phyloP scores from a whole-genome alignment of 2,329 filamentous ascomycete species.

The Paraphaeosphaeria minitans region DNA sequence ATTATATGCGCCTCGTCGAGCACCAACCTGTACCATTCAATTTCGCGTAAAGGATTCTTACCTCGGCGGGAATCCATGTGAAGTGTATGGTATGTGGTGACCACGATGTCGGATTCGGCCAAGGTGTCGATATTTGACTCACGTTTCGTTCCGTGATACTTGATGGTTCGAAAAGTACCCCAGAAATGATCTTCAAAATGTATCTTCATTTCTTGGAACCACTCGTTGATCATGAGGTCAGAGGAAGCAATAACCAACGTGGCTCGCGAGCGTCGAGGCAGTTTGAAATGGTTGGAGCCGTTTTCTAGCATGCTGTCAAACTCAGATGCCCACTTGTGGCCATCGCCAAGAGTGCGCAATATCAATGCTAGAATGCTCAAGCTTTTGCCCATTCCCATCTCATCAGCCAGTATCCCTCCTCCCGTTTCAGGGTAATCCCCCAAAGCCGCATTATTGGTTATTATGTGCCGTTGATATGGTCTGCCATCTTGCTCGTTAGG shows the following conservation, averaged over 20 bases:
- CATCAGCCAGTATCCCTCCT: slow-evolving; percentile 62
- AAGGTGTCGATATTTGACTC: slow-evolving; percentile 15
- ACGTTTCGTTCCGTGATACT: slow-evolving; percentile 33
- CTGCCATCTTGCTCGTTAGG: slow-evolving; percentile 23
- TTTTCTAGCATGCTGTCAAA: background rate
- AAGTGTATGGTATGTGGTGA: slow-evolving; percentile 41
- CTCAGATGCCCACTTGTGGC: slow-evolving; percentile 42
- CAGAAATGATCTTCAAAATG: slow-evolving; percentile 29
- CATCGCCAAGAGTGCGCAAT: slow-evolving; percentile 48
- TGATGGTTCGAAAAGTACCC: slow-evolving; percentile 20
- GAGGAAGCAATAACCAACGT: slow-evolving; percentile 40
- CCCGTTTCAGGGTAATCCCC: slow-evolving; percentile 33
- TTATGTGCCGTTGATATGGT: slow-evolving; percentile 37
- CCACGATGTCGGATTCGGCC: slow-evolving; percentile 29
- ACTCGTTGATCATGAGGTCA: slow-evolving; percentile 40
- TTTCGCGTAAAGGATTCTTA: slow-evolving; percentile 19
- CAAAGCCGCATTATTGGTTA: slow-evolving; percentile 44
- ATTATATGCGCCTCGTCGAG: slow-evolving; percentile 56
- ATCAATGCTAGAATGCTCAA: slow-evolving; percentile 59
- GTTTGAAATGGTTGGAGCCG: background rate
- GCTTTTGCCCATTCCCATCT: slow-evolving; percentile 67
- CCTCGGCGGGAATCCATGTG: slow-evolving; percentile 19
- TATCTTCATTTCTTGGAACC: slow-evolving; percentile 35
- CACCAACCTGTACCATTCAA: slow-evolving; percentile 38
- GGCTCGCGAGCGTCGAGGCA: slow-evolving; percentile 21